Evolutionary conservation across 345 rosid species (phyloP), one percentile per base, ranked within the genome.

Genomic region (Abelmoschus esculentus): DNA sequence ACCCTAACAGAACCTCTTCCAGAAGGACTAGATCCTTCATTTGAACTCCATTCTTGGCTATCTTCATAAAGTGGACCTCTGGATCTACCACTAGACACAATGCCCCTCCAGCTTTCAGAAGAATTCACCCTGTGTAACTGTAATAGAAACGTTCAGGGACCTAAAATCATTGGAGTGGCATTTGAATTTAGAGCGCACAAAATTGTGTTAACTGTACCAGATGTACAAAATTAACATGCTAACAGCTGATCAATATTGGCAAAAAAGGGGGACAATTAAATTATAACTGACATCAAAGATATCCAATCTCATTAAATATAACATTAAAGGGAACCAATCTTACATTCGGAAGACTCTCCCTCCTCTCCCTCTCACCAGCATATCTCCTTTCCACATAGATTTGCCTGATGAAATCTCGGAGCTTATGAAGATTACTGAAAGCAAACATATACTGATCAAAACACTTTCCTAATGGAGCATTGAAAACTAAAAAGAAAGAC

Each of bases 361-460:
- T 74, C 74, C 81, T 79, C 73, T 84, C 87, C 73, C 80, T 79
- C 74, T 84, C 87, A 56, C 89, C 85, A n/a, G 75, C 71, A 77
- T 82, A 95, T 79, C 70, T 85, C 73, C 87, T 85, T 46, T 87
- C 98, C 60, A 90, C 96, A 70, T 95, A 95, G 55, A 90, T 92
- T 42, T 82, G 89, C 83, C 78, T 91, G 80, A 95, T 87, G 75
- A 95, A 95, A 67, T 86, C 93, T 70, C 96, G 78, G 47, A 90
- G 85, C 76, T 76, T 85, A 38, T 81, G 77, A 13, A 88, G 85
- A 80, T 95, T 88, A 78, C 97, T 91, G 87, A 78, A 81, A 68
- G 38, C 71, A 73, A 79, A 76, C 29, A 66, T 8, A 72, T 19
- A 14, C 44, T 57, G 31, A 60, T 80, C 54, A 82, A 77, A 76